phyloP scores from a whole-genome alignment of 2,329 filamentous ascomycete species.

The Sphaceloma murrayae region DNA sequence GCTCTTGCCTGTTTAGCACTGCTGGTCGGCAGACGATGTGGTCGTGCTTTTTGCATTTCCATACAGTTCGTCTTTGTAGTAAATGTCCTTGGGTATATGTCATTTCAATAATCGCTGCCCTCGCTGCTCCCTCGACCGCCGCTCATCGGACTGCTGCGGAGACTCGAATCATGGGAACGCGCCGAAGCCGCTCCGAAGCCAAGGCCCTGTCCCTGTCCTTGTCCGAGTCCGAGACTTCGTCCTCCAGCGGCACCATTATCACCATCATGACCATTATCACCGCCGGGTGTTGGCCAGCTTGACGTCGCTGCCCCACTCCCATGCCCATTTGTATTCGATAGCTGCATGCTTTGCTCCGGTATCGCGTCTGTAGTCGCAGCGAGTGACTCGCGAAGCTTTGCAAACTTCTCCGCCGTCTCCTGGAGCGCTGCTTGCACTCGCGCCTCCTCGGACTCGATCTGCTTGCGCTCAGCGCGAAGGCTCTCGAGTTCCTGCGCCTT shows the following conservation, averaged over 20 bases:
- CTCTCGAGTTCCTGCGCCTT: constrained; percentile 57
- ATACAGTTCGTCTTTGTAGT: too few species aligned
- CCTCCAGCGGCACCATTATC: too few species aligned
- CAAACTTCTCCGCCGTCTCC: constrained; percentile 66
- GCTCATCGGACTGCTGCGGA: constrained; percentile 7
- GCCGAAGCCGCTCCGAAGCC: constrained; percentile 8
- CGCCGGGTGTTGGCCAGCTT: background rate
- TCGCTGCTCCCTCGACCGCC: background rate
- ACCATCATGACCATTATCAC: too few species aligned
- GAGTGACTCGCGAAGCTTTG: constrained; percentile 39
- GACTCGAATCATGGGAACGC: constrained; percentile 1
- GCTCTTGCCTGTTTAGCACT: too few species aligned
- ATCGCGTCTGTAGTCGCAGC: background rate
- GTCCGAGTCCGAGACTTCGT: background rate
- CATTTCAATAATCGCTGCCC: constrained; percentile 7
- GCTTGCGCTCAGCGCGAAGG: constrained; percentile 57
- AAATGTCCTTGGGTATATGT: constrained; percentile 4
- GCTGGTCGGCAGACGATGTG: too few species aligned
- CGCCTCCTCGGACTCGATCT: constrained; percentile 59
- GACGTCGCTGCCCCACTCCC: background rate
- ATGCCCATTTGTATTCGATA: constrained; percentile 13
- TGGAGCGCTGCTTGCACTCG: constrained; percentile 75
- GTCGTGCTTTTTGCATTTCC: too few species aligned
- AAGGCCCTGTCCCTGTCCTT: background rate
- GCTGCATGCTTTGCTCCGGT: constrained; percentile 2